Base-by-base conservation (phyloP, 106 monocot genomes). In the Dactylorhiza incarnata region DNA sequence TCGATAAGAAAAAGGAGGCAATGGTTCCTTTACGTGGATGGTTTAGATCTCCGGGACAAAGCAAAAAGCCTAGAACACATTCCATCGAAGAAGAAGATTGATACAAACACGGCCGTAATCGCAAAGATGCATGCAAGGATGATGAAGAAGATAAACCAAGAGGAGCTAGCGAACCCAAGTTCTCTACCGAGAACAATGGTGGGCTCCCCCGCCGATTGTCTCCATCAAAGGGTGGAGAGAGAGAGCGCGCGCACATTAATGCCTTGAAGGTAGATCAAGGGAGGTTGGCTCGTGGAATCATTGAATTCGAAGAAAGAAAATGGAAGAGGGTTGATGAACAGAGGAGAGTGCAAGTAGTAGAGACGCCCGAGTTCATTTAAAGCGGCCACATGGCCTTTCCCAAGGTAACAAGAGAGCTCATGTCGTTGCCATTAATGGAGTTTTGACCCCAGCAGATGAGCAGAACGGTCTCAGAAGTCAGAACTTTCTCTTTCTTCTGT, bases 301-400 rank as follows among this genome's bases (percentile, higher is more conserved):
- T 66, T 66, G 26, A 66, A 66, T 10, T 7, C 5, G 11, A 66
- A 37, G 13, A 66, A 12, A 62, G 13, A 59, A 4, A 8, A 59
- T n/a, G 22, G n/a, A 54, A 17, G 54, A 59, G 58, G 58, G 6
- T 19, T 22, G 58, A 59, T 59, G 58, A 59, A 37, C 37, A 37
- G 37, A 29, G 20, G 1, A n/a, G n/a, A 58, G 19, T 7, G 22
- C 19, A 12, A 12, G 13, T 13, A 66, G 37, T 66, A 13, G 37
- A 9, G 66, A 9, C 0, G 66, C 29, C 26, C n/a, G 9, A 46
- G 69, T 2, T 45, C 69, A 69, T 69, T 69, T 46, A 69, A 69
- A 46, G 69, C 69, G 25, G 9, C 45, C 69, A 69, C 69, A 46
- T 69, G 69, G 46, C 5, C 45, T 43, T 46, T 69, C 69, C 69